Base-by-base conservation (phyloP, 2,329 filamentous ascomycete genomes). In the Arachnomyces sp. region DNA sequence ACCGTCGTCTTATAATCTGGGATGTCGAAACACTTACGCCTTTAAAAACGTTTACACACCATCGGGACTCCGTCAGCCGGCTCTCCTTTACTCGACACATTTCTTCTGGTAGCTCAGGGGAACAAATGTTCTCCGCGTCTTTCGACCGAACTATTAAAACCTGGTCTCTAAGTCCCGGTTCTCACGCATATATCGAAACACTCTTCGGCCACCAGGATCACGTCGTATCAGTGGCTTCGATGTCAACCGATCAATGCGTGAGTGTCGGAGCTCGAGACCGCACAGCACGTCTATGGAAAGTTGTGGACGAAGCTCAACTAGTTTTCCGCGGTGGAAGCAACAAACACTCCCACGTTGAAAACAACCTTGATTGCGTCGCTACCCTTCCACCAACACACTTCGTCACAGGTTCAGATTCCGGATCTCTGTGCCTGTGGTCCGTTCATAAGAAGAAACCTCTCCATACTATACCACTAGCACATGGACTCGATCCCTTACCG, bases 201-300 rank as follows among this genome's bases (percentile, higher is more conserved):
- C 72, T 98, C 0, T 96, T 95, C 57, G 92, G 92, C 33, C 92
- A 98, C 65, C 90, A 95, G 58, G 90, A 96, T 58, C 76, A 85
- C 48, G 84, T 96, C 4, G 73, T 90, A 29, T 85, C 88, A 55
- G 77, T 98, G 40, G 84, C 85, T 48, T 82, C 86, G 15, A 73
- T 94, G 46, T 81, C 82, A 2, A 80, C 88, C 51, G 92, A 96
- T 62, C 81, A 87, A 36, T 95, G 92, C 58, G 74, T 96, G 44
- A 92, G 82, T 46, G 92, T 94, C 13, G 92, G 92, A 40, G 83
- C 87, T 4, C 76, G 92, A 49, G 92, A 98, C 61, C 81, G 90
- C 42, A 95, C 89, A 2, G 92, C 90, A 30, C 76, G 92, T 43
- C 67, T 94, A 51, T 98, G 92, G 92, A 95, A 95, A 64, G 89